A percentile compares a stretch with the other conserved stretches of the same genome.
Conservation (phyloP, 2,329 filamentous ascomycete species). For the Pleomassaria siparia region DNA sequence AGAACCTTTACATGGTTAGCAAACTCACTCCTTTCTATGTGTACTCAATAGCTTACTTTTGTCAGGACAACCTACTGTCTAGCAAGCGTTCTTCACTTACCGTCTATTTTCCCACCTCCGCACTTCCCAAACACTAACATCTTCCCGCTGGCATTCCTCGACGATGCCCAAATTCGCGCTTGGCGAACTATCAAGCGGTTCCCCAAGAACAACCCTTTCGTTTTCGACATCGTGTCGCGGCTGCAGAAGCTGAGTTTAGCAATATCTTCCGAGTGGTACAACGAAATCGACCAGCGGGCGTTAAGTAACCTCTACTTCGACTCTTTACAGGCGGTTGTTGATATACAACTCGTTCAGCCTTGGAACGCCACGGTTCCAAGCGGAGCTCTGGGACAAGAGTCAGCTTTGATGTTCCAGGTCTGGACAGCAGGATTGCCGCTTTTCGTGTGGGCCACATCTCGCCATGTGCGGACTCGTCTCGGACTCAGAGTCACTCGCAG, state of each 20-base stretch:
- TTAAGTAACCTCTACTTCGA: constrained; percentile 25
- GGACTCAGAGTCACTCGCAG: constrained; percentile 4
- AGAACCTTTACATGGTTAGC: constrained; percentile 19
- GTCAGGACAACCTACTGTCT: constrained; percentile 16
- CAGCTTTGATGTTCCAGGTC: constrained; percentile 16
- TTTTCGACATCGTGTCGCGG: constrained; percentile 20
- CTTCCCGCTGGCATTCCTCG: constrained; percentile 19
- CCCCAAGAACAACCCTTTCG: constrained; percentile 22
- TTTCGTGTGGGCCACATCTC: constrained; percentile 16
- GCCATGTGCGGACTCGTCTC: constrained; percentile 11
- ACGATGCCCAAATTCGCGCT: constrained; percentile 22
- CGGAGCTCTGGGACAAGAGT: constrained; percentile 11
- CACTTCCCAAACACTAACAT: constrained; percentile 5
- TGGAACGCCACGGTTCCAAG: constrained; percentile 13
- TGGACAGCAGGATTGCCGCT: constrained; percentile 18
- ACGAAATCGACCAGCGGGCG: constrained; percentile 12
- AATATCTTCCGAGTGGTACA: constrained; percentile 16
- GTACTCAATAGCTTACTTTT: background rate
- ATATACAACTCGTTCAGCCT: constrained; percentile 14
- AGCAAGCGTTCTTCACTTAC: constrained; percentile 7
- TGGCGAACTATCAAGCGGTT: constrained; percentile 26
- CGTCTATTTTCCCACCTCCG: constrained; percentile 14
- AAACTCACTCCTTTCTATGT: background rate
- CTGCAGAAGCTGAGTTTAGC: constrained; percentile 21
- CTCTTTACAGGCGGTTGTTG: constrained; percentile 10